These are phyloP conservation scores for Nakaseomyces kungkrabaensis DNA, from an alignment of 1,139 yeast species.

Conservation along the genomic window DNA sequence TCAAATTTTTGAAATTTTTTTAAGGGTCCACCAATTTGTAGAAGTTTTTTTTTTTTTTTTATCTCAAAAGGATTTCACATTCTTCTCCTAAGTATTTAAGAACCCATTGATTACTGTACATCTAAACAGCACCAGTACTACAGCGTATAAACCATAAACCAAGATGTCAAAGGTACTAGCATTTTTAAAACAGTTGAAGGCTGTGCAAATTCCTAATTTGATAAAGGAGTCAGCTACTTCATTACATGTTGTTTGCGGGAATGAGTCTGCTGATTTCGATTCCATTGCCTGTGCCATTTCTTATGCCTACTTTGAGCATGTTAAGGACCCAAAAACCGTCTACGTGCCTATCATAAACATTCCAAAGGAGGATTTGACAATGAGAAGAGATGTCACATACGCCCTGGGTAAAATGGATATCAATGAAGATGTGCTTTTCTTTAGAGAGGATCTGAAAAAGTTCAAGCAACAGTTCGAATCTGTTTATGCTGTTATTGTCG, in stretches of 20 bases:
- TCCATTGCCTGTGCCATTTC: conserved; percentile 70
- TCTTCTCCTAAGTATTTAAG: not conserved
- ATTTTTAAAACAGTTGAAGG: not conserved
- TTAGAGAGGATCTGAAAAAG: conserved; percentile 49
- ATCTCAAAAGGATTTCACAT: no score
- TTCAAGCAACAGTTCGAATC: conserved; percentile 19
- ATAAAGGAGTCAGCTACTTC: conserved; percentile 10
- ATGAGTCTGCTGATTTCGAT: conserved; percentile 80
- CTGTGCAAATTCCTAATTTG: not conserved
- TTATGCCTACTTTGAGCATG: conserved; percentile 49
- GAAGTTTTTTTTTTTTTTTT: no score
- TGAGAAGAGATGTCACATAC: conserved; percentile 61
- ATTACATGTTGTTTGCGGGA: conserved; percentile 59
- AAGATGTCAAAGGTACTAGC: not conserved
- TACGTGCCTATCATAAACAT: conserved; percentile 67
- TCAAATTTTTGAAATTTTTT: no score
- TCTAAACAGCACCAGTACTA: no score
- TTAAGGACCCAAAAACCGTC: conserved; percentile 18
- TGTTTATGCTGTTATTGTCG: conserved; percentile 54
- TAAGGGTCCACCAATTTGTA: no score
- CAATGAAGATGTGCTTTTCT: conserved; percentile 42
- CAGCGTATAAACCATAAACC: no score
- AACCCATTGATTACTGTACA: no score
- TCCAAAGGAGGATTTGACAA: conserved; percentile 48
- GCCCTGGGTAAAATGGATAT: conserved; percentile 44